A percentile compares a stretch with the other conserved stretches of the same genome.
phyloP scores from a whole-genome alignment of 2,329 filamentous ascomycete species.

The Arthrobotrys musiformis region DNA sequence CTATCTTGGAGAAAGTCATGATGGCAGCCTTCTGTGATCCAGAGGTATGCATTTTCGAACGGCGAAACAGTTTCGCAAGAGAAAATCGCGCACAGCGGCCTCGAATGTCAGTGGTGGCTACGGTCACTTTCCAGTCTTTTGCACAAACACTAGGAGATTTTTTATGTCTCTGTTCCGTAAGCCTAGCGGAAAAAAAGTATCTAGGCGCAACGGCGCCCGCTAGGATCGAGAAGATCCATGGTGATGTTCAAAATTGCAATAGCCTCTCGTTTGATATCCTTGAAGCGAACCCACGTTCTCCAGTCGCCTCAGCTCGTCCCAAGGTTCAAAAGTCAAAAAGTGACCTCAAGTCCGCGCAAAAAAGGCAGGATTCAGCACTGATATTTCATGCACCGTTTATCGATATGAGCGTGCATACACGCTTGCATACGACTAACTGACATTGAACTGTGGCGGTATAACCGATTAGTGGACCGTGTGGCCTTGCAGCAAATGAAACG shows the following conservation, averaged over 20 bases:
- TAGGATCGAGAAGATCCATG: conserved; percentile 27
- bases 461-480: conserved; percentile 18
- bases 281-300: conserved; percentile 47
- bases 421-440: conserved; percentile 12
- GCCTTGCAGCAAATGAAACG: conserved; percentile 27
- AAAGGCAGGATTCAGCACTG: conserved; percentile 27
- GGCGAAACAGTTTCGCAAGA: conserved; percentile 34
- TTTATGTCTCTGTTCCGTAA: conserved; percentile 8
- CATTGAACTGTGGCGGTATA: conserved; percentile 15
- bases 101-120: conserved; percentile 9
- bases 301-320: conserved; percentile 28
- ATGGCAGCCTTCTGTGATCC: neutral
- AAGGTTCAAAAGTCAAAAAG: conserved; percentile 23
- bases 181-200: conserved; percentile 31
- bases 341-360: conserved; percentile 32
- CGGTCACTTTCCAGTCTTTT: too few relatives aligned
- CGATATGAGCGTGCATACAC: conserved; percentile 31
- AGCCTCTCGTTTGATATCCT: conserved; percentile 35
- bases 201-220: conserved; percentile 2
- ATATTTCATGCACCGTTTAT: conserved; percentile 41
- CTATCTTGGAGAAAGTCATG: neutral
- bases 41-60: neutral
- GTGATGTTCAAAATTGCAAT: conserved; percentile 31
- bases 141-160: conserved; percentile 28
- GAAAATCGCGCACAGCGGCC: conserved; percentile 30